Base-by-base conservation (phyloP, 768 basidiomycete genomes). In the Inosperma sp. region DNA sequence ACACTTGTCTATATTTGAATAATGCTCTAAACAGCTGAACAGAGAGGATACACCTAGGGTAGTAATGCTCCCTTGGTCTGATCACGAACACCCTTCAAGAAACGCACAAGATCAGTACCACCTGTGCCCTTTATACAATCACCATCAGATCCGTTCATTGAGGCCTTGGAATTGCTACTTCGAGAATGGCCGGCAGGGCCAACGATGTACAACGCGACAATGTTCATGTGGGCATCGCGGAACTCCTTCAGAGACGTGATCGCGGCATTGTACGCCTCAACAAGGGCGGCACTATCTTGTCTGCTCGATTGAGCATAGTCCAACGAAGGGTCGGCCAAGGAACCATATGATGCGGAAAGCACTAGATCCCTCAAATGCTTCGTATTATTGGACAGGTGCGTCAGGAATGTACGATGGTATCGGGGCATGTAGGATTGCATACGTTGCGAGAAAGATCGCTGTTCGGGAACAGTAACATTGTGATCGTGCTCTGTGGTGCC, bases 361-460 rank as follows among this genome's bases (percentile, higher is more conserved):
- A 88, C 84, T 39, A 91, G 72, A 7, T 59, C 58, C 23, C 89
- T 80, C 30, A 91, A 65, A 0, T 83, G 81, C 4, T 85, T 78
- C 2, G 83, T 80, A 53, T 75, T 82, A 1, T 69, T 66, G 4
- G 73, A 65, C 22, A 93, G 77, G 59, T 91, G 88, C 31, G 70
- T 71, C 29, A 93, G 72, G 68, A 93, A 93, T 33, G 75, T 69
- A 27, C 89, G 81, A 61, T 93, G 91, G 55, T 84, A 81, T 5
- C 80, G 77, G 1, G 91, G 90, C 91, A 93, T 93, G 68, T 93
- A 93, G 17, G 71, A 68, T 55, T 84, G 78, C 89, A 92, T 91
- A 27, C 85, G 78, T 16, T 76, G 73, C 56, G 93, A 75, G 63
- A 91, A 85, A 4, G 81, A 1, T 17, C 17, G 45, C 23, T 47